Evolutionary conservation across 495 filamentous ascomycete genomes (phyloP).

Genomic region (Penicillium pancosmium): DNA sequence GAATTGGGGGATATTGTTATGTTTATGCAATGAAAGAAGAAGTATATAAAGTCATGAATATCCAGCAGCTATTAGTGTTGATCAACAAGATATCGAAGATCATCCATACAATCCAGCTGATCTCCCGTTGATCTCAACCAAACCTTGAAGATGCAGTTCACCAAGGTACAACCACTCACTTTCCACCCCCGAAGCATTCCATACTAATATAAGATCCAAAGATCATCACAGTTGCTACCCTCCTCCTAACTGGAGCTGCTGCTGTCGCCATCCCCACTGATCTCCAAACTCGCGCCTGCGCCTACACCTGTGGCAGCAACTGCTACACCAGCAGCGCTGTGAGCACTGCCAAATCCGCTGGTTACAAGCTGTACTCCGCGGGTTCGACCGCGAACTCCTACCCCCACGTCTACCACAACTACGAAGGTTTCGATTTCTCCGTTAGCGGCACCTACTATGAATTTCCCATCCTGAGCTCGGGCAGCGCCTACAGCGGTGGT

Average conservation of each 20-base stretch:
- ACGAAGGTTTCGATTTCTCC: conserved; percentile 71
- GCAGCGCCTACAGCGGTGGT: conserved; percentile 60
- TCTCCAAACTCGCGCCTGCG: conserved; percentile 47
- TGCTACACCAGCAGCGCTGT: conserved; percentile 53
- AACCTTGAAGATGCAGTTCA: conserved; percentile 31
- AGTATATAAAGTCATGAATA: not conserved
- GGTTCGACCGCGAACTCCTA: conserved; percentile 58
- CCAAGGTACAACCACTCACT: conserved; percentile 23
- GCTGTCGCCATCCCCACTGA: conserved; percentile 50
- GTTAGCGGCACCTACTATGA: conserved; percentile 69
- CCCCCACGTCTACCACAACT: conserved; percentile 74
- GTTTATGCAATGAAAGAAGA: not conserved
- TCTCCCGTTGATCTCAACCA: not conserved
- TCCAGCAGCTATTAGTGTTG: not conserved
- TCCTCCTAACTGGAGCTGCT: conserved; percentile 41
- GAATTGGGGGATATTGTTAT: not conserved
- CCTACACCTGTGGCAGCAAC: conserved; percentile 53
- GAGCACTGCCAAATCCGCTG: conserved; percentile 51
- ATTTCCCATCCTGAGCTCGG: conserved; percentile 65
- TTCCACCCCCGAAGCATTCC: not conserved
- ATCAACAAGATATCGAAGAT: not conserved
- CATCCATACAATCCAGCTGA: not conserved
- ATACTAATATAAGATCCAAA: conserved; percentile 12
- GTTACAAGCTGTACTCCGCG: conserved; percentile 48
- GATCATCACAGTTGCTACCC: conserved; percentile 28